These are phyloP conservation scores for Garcia nutans DNA, from an alignment of 345 rosid genomes.

Conservation along the genomic window DNA sequence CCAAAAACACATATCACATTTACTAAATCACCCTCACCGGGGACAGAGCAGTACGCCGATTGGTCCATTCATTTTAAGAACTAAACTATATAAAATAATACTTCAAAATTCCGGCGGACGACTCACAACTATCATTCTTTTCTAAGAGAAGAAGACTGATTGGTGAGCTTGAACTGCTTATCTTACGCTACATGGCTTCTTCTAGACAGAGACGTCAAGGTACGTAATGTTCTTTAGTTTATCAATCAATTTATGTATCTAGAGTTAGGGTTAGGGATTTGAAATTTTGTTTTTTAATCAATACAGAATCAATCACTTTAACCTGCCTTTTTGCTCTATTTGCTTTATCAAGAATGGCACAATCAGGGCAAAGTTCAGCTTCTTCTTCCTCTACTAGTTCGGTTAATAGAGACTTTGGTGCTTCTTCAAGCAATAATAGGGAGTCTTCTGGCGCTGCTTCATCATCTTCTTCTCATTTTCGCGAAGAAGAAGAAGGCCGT, in stretches of 20 bases:
- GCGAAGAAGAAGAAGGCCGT: conserved; percentile 6
- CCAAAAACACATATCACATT: background rate
- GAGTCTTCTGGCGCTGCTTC: conserved; percentile 6
- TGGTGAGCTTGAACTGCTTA: background rate
- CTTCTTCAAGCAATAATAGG: background rate
- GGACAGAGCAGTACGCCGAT: background rate
- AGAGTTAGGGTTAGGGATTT: conserved; percentile 1
- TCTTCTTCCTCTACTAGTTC: background rate
- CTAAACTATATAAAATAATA: too few relatives aligned
- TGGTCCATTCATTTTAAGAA: background rate
- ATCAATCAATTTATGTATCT: background rate
- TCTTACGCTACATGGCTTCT: conserved; percentile 12
- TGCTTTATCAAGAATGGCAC: conserved; percentile 12
- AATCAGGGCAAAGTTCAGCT: background rate
- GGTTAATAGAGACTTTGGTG: background rate
- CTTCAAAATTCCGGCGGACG: background rate
- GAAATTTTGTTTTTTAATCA: background rate
- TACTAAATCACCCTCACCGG: background rate
- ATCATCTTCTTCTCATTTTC: conserved; percentile 3
- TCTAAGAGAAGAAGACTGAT: conserved; percentile 4
- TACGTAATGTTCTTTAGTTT: background rate
- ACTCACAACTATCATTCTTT: conserved; percentile 14
- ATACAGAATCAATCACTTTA: background rate
- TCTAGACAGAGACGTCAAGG: background rate
- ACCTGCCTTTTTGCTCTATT: background rate